Percentiles rank a stretch among this genome's conserved stretches.
Evolutionary conservation across 805 yeast genomes (phyloP).

Genomic region (Nakazawaea ishiwadae): DNA sequence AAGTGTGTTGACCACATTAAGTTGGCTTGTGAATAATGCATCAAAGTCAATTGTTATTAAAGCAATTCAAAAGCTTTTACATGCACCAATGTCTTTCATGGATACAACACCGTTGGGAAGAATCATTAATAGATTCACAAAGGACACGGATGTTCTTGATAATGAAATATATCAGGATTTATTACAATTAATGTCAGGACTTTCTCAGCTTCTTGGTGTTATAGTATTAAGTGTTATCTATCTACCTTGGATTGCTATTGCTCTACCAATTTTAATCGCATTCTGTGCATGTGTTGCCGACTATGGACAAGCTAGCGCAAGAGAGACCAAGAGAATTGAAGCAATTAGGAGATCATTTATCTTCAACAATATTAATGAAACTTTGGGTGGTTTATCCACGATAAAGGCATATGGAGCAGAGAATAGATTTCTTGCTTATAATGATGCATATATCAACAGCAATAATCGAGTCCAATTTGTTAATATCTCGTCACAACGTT

Average conservation of each 20-base stretch:
- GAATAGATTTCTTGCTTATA: neutral
- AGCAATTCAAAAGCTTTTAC: slow-evolving; percentile 58
- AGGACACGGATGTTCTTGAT: slow-evolving; percentile 79
- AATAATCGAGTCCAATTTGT: neutral
- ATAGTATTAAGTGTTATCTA: slow-evolving; percentile 38
- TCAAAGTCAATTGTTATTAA: slow-evolving; percentile 50
- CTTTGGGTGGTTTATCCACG: neutral
- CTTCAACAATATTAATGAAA: neutral
- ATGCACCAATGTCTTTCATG: slow-evolving; percentile 77
- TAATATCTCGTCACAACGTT: neutral
- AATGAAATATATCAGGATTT: slow-evolving; percentile 71
- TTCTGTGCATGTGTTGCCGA: slow-evolving; percentile 22
- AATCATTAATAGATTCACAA: slow-evolving; percentile 77
- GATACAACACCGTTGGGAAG: slow-evolving; percentile 88
- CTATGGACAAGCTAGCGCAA: neutral
- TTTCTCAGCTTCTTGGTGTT: slow-evolving; percentile 30
- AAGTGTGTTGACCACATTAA: neutral
- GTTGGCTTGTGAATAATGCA: slow-evolving; percentile 33
- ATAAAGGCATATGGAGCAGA: neutral
- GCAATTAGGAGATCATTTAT: neutral
- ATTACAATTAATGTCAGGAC: slow-evolving; percentile 51
- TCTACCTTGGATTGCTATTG: slow-evolving; percentile 50
- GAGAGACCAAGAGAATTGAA: neutral
- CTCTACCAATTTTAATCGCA: slow-evolving; percentile 43
- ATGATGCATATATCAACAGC: neutral